These are phyloP conservation scores for Agapanthus africanus DNA, from an alignment of 106 monocot genomes.

Conservation along the genomic window DNA sequence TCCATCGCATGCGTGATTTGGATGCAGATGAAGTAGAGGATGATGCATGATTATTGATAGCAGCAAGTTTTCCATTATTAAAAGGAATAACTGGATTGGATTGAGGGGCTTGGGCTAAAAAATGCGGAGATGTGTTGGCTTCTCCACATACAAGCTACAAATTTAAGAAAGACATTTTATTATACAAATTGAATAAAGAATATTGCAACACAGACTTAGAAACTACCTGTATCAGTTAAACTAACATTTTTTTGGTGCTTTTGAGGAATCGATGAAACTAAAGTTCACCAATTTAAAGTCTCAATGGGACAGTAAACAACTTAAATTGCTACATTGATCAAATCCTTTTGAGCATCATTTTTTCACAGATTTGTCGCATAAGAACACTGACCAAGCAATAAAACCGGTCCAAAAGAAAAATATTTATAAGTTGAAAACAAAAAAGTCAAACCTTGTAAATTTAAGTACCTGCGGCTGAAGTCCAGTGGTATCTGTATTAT, in stretches of 20 bases:
- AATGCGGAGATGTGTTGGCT: slow-evolving; percentile 10
- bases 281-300: neutral
- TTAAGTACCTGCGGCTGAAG: slow-evolving; percentile 35
- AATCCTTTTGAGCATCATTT: neutral
- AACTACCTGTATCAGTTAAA: neutral
- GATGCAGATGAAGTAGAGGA: slow-evolving; percentile 30
- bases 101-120: slow-evolving; percentile 19
- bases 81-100: slow-evolving; percentile 22
- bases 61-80: slow-evolving; percentile 27
- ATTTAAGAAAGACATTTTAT: neutral
- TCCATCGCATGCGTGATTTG: slow-evolving; percentile 75
- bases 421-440: neutral
- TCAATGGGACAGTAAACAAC: neutral
- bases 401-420: neutral
- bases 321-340: neutral
- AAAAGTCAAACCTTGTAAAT: neutral
- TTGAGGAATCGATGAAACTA: neutral
- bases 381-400: neutral
- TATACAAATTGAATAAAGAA: neutral
- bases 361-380: neutral
- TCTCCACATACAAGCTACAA: slow-evolving; percentile 19
- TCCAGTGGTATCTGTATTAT: slow-evolving; percentile 19
- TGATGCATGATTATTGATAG: slow-evolving; percentile 24
- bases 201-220: neutral
- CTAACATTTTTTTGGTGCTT: neutral